Evolutionary conservation across 495 filamentous ascomycete genomes (phyloP), one percentile per base, ranked within the genome.

Genomic region (Aspergillus carlsbadensis): DNA sequence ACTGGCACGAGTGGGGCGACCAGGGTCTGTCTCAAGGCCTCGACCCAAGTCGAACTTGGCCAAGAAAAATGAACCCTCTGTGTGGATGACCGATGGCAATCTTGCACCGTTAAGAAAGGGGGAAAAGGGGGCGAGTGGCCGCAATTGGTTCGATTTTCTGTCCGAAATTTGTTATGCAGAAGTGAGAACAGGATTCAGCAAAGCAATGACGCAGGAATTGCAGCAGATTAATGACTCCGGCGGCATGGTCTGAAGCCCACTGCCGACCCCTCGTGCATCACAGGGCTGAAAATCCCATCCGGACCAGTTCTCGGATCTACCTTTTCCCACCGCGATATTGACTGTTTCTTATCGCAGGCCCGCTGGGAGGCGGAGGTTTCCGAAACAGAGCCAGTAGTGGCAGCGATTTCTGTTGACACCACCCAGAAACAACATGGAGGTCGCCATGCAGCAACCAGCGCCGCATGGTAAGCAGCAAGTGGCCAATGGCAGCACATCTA

Each of bases 21-120:
- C 50, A 60, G 61, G 61, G 61, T 64, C 61, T 64, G n/a, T n/a
- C n/a, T 29, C 4, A 29, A 29, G 26, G 26, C 26, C 26, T 29
- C 61, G n/a, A n/a, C n/a, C n/a, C n/a, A n/a, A n/a, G n/a, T n/a
- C n/a, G 57, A 64, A 60, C 57, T 44, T 57, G 52, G 61, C 52
- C 61, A 54, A 63, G 61, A 17, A 48, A 17, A 43, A 40, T 26
- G 48, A 22, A 29, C 26, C 57, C 44, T 45, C 39, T 42, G 52
- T 29, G 35, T 49, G 18, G 20, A 52, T 58, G 56, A 45, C 47
- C n/a, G 47, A 46, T 44, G 45, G 20, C 42, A 2, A 22, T 8
- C 17, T 11, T 44, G 36, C 42, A 20, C 41, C n/a, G 29, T 33
- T 51, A 18, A 26, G 10, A 18, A 17, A 35, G 21, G 17, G 18